These are phyloP conservation scores for Xylariaceae sp. DNA, from an alignment of 2,329 filamentous ascomycete species.

Conservation along the genomic window DNA sequence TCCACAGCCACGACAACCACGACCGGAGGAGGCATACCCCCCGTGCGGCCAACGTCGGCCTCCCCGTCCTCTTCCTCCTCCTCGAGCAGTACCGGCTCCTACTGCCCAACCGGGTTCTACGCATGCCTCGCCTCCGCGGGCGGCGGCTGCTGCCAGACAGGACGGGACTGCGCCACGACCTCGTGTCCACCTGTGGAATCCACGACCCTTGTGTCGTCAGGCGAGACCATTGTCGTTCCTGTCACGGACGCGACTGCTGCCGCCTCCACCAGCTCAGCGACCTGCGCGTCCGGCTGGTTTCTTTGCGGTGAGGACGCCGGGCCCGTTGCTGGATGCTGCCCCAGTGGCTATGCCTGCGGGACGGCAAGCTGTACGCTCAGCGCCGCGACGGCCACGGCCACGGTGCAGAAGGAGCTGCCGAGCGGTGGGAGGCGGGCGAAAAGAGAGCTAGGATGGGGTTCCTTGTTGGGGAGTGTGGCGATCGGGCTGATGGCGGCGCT, in stretches of 20 bases:
- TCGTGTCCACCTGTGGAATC: conserved; percentile 63
- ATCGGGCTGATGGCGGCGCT: neutral
- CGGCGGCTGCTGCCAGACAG: conserved; percentile 81
- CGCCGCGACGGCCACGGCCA: conserved; percentile 48
- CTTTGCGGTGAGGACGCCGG: conserved; percentile 55
- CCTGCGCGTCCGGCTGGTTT: conserved; percentile 78
- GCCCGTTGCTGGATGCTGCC: conserved; percentile 79
- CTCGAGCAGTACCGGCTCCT: conserved; percentile 12
- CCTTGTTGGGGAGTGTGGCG: conserved; percentile 4
- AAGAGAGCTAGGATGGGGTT: neutral
- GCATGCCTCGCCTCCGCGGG: conserved; percentile 81
- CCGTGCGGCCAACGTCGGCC: conserved; percentile 27
- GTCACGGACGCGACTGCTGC: conserved; percentile 40
- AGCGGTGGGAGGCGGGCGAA: conserved; percentile 9
- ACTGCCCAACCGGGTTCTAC: conserved; percentile 87
- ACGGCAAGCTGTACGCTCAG: conserved; percentile 63
- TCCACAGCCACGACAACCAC: conserved; percentile 29
- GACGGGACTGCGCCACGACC: conserved; percentile 76
- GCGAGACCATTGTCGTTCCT: conserved; percentile 67
- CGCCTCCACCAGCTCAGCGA: conserved; percentile 24
- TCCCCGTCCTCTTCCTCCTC: conserved; percentile 30
- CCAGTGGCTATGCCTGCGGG: conserved; percentile 70
- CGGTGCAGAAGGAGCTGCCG: conserved; percentile 51
- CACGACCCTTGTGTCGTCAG: conserved; percentile 64
- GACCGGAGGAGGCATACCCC: conserved; percentile 33